Percentiles rank a stretch among this genome's conserved stretches.
Conservation (phyloP, 176 grass and related monocot genomes). For the Saccharum spontaneum region DNA sequence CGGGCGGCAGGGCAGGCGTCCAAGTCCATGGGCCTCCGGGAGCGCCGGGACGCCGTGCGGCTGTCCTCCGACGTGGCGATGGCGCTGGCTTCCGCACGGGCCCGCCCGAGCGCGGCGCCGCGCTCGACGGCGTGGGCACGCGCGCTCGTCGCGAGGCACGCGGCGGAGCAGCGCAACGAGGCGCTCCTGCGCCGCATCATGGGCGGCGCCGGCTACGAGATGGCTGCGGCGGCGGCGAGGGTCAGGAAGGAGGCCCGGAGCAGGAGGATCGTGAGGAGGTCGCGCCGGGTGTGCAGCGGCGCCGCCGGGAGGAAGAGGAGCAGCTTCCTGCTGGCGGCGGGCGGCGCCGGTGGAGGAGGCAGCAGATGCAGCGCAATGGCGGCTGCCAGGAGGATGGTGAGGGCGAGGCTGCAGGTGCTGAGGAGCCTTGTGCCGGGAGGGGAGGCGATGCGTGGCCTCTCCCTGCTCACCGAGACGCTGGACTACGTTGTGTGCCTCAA, state of each 20-base stretch:
- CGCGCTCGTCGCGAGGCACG: slow-evolving; percentile 40
- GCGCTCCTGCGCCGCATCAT: slow-evolving; percentile 38
- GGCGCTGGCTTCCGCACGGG: slow-evolving; percentile 32
- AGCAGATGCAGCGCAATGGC: slow-evolving; percentile 2
- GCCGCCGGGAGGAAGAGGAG: slow-evolving; percentile 17
- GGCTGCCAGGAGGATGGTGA: slow-evolving; percentile 39
- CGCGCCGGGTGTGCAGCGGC: slow-evolving; percentile 31
- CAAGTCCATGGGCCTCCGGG: slow-evolving; percentile 45
- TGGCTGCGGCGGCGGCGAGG: not conserved
- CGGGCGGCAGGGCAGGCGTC: slow-evolving; percentile 33
- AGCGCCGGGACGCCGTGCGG: slow-evolving; percentile 43
- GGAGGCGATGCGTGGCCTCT: slow-evolving; percentile 33
- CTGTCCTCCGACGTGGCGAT: slow-evolving; percentile 53
- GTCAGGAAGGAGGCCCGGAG: slow-evolving; percentile 14
- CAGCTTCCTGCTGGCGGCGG: not conserved
- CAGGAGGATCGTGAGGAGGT: slow-evolving; percentile 40
- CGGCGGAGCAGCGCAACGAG: slow-evolving; percentile 38
- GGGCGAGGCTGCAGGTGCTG: slow-evolving; percentile 39
- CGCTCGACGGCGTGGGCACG: slow-evolving; percentile 20
- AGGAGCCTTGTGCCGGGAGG: slow-evolving; percentile 44
- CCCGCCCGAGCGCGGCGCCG: not conserved
- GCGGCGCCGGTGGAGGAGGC: not conserved
- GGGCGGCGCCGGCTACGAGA: slow-evolving; percentile 29
- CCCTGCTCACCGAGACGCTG: slow-evolving; percentile 44
- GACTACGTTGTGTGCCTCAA: slow-evolving; percentile 48